phyloP scores from a whole-genome alignment of 2,329 filamentous ascomycete genomes.

The Clonostachys rosea region DNA sequence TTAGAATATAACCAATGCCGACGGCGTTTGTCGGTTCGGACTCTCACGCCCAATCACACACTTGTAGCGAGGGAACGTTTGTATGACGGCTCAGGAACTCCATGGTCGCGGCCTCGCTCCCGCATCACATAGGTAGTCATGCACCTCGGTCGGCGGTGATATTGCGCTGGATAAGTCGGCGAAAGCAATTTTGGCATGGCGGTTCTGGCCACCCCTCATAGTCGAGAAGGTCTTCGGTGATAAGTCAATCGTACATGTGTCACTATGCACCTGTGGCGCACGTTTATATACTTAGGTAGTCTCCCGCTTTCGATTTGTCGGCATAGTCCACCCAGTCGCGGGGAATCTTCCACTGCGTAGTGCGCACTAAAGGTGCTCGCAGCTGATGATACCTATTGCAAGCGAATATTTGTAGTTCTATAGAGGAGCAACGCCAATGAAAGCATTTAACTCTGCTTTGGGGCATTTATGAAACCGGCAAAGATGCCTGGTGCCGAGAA shows the following conservation, averaged over 20 bases:
- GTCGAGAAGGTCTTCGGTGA: not conserved
- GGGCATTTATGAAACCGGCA: too few species aligned
- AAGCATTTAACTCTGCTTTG: too few species aligned
- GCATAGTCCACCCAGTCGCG: not conserved
- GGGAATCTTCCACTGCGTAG: not conserved
- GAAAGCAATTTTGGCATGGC: not conserved
- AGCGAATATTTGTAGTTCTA: too few species aligned
- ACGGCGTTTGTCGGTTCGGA: constrained; percentile 18
- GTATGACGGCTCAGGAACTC: constrained; percentile 26
- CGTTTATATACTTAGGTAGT: not conserved
- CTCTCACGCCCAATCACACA: constrained; percentile 28
- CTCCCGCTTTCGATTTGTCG: not conserved
- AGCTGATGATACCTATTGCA: too few species aligned
- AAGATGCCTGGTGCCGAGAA: too few species aligned
- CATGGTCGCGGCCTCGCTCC: constrained; percentile 33
- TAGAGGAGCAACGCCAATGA: too few species aligned
- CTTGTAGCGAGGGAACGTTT: constrained; percentile 25
- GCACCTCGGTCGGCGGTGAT: not conserved
- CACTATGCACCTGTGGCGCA: not conserved
- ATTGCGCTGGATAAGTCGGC: not conserved
- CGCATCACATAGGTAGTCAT: not conserved
- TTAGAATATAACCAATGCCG: constrained; percentile 32
- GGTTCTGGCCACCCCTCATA: not conserved
- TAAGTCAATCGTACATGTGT: not conserved
- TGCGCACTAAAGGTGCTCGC: not conserved